Evolutionary conservation across 805 yeast genomes (phyloP).

Genomic region (Hanseniaspora valbyensis): DNA sequence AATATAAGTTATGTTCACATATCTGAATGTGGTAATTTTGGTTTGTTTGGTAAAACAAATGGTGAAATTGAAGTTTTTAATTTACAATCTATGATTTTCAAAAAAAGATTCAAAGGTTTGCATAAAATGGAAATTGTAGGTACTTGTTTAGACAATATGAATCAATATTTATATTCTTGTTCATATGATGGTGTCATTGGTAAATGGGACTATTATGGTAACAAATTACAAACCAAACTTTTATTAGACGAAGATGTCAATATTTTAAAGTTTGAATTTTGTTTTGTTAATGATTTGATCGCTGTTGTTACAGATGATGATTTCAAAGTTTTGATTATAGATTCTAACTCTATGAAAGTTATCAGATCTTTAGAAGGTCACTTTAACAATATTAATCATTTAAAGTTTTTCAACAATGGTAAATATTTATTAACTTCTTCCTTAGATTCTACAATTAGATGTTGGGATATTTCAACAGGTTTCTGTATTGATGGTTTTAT

Average conservation of each 20-base stretch:
- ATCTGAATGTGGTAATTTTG: conserved; percentile 93
- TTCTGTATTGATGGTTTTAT: conserved; percentile 87
- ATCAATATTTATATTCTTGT: conserved; percentile 71
- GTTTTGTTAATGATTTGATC: conserved; percentile 63
- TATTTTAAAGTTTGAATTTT: conserved; percentile 47
- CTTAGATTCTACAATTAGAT: conserved; percentile 76
- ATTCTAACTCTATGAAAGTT: conserved; percentile 64
- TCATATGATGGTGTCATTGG: conserved; percentile 86
- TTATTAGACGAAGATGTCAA: conserved; percentile 70
- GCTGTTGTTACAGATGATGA: conserved; percentile 75
- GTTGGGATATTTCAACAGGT: conserved; percentile 97
- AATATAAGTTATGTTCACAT: conserved; percentile 63
- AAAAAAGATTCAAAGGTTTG: conserved; percentile 50
- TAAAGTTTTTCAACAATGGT: conserved; percentile 91
- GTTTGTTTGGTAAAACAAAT: conserved; percentile 71
- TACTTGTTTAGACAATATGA: conserved; percentile 79
- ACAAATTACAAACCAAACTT: conserved; percentile 54
- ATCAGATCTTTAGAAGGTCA: conserved; percentile 89
- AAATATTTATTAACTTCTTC: conserved; percentile 84
- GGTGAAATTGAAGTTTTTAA: conserved; percentile 84
- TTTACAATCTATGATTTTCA: conserved; percentile 76
- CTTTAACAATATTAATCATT: conserved; percentile 68
- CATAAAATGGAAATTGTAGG: conserved; percentile 83
- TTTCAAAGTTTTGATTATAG: conserved; percentile 71
- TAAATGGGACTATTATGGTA: conserved; percentile 71